These are phyloP conservation scores for Prototheca wickerhamii DNA, from an alignment of 163 green algal species.

Conservation along the genomic window DNA sequence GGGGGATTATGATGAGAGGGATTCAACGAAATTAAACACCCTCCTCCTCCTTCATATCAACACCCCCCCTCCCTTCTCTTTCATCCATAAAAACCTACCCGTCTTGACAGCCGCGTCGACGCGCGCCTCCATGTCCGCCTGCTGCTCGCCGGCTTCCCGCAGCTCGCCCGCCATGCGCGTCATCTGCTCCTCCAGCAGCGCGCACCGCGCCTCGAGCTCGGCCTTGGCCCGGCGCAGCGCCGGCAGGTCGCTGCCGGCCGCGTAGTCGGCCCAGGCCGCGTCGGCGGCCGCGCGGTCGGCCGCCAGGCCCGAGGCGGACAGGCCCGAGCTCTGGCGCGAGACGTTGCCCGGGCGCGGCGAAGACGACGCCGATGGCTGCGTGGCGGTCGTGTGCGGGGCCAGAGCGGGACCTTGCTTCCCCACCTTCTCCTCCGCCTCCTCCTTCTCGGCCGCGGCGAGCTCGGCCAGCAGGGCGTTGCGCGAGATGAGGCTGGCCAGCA, in stretches of 20 bases:
- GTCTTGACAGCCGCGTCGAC: conserved; percentile 12
- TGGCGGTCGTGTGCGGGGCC: no score
- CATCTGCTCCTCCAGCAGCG: conserved; percentile 21
- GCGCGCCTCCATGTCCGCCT: conserved; percentile 13
- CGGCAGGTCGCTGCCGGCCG: conserved; percentile 17
- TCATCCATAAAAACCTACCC: conserved; percentile 2
- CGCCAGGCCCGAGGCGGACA: neutral
- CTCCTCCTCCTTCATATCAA: neutral
- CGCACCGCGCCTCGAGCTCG: conserved; percentile 28
- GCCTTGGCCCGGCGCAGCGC: conserved; percentile 20
- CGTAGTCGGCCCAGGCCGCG: conserved; percentile 16
- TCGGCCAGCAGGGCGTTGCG: neutral
- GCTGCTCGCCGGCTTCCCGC: conserved; percentile 4
- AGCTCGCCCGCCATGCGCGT: conserved; percentile 19
- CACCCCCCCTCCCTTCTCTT: neutral
- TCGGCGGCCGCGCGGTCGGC: conserved; percentile 15
- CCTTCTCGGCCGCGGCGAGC: no score
- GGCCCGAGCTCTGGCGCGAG: neutral
- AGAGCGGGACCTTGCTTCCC: no score
- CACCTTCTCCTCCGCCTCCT: neutral
- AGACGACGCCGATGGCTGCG: neutral
- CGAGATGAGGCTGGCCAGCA: neutral
- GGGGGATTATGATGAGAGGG: neutral
- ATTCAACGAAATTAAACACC: neutral
- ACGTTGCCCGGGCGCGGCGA: neutral